Evolutionary conservation across 179 eudicot genomes (phyloP).

Genomic region (Amaranthus tricolor): DNA sequence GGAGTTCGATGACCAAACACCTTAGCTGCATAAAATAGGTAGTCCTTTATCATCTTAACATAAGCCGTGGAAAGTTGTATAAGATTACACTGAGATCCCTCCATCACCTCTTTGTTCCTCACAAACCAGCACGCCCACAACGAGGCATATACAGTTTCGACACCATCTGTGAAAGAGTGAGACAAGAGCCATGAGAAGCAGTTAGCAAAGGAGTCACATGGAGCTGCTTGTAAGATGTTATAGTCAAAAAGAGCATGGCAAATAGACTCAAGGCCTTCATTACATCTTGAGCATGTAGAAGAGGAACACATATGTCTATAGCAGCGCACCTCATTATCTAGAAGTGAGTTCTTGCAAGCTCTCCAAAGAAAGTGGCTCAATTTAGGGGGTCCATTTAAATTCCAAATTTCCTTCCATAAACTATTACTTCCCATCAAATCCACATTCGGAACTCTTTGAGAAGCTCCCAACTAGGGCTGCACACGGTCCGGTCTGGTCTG

Average conservation of each 20-base stretch:
- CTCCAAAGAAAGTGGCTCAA: background rate
- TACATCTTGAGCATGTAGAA: background rate
- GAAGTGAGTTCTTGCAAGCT: background rate
- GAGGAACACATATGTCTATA: background rate
- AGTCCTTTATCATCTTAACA: too few relatives aligned
- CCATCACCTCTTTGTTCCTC: background rate
- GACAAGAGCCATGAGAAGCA: background rate
- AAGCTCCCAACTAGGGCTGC: too few relatives aligned
- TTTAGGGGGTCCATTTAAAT: background rate
- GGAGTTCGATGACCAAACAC: too few relatives aligned
- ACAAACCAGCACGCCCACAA: background rate
- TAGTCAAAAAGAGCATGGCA: background rate
- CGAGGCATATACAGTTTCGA: too few relatives aligned
- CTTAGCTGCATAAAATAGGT: too few relatives aligned
- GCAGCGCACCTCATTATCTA: background rate
- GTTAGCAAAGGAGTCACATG: background rate
- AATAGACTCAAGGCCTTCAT: background rate
- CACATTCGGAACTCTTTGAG: fast-evolving
- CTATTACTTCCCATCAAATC: background rate
- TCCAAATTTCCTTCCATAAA: background rate
- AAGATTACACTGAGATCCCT: background rate
- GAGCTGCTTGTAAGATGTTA: background rate
- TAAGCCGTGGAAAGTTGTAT: too few relatives aligned
- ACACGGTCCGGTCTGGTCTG: too few relatives aligned
- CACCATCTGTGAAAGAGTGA: too few relatives aligned